A percentile compares a stretch with the other conserved stretches of the same genome.
Evolutionary conservation across 2,329 filamentous ascomycete species (phyloP).

Genomic region (Microcyclospora tardicrescens): DNA sequence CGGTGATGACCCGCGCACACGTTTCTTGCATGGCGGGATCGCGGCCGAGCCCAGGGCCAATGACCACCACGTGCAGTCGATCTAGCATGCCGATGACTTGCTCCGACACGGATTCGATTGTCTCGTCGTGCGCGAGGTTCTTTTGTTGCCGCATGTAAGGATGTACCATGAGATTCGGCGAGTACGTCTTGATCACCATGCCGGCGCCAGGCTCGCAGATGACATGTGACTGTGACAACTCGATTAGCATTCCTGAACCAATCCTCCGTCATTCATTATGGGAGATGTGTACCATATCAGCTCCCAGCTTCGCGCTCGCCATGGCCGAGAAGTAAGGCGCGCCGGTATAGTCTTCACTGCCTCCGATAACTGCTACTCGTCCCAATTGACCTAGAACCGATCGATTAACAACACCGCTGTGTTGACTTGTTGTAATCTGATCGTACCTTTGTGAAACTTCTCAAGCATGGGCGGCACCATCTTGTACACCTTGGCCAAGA

Average conservation of each 20-base stretch:
- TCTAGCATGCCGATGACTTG: slow-evolving; percentile 68
- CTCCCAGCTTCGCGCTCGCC: slow-evolving; percentile 81
- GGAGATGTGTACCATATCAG: slow-evolving; percentile 59
- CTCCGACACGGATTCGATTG: slow-evolving; percentile 49
- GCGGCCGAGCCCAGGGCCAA: slow-evolving; percentile 82
- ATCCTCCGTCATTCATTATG: background rate
- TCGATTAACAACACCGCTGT: slow-evolving; percentile 10
- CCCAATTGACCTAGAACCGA: slow-evolving; percentile 64
- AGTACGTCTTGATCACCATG: slow-evolving; percentile 89
- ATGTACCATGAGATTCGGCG: slow-evolving; percentile 96
- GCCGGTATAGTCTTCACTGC: slow-evolving; percentile 90
- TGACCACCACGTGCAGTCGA: slow-evolving; percentile 80
- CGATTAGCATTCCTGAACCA: background rate
- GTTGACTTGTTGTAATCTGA: background rate
- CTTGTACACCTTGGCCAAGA: slow-evolving; percentile 69
- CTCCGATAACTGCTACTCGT: slow-evolving; percentile 83
- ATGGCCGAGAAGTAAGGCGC: slow-evolving; percentile 97
- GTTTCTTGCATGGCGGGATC: slow-evolving; percentile 85
- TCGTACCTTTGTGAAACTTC: slow-evolving; percentile 82
- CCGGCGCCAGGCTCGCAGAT: slow-evolving; percentile 85
- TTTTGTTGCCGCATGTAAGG: slow-evolving; percentile 77
- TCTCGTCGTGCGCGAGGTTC: slow-evolving; percentile 41
- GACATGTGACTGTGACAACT: slow-evolving; percentile 57
- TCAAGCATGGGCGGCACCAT: slow-evolving; percentile 92
- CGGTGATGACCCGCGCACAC: slow-evolving; percentile 62